A percentile compares a stretch with the other conserved stretches of the same genome.
phyloP scores from a whole-genome alignment of 23 red algal species.

The Gracilaria gracilis region DNA sequence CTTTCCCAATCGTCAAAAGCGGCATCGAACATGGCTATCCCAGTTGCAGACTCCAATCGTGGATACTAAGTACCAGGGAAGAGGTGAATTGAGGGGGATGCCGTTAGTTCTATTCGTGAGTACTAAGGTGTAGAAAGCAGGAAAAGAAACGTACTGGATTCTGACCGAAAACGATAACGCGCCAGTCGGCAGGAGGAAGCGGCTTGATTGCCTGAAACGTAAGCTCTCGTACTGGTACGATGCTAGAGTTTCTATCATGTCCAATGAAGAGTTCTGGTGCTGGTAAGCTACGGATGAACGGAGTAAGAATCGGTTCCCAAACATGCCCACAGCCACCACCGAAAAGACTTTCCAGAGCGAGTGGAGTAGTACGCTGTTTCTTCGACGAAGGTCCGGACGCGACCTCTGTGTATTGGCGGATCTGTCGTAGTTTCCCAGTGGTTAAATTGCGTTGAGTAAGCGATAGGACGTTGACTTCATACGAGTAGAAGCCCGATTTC shows the following conservation, averaged over 20 bases:
- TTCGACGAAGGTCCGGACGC: not conserved
- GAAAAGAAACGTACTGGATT: conserved; percentile 19
- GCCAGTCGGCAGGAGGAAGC: not conserved
- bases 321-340: not conserved
- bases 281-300: not conserved
- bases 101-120: too few species aligned
- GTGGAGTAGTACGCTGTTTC: not conserved
- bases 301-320: conserved; percentile 15
- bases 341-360: not conserved
- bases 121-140: too few species aligned
- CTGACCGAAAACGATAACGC: conserved; percentile 19
- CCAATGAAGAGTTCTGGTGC: not conserved
- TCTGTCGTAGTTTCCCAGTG: not conserved
- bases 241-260: not conserved
- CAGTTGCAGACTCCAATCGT: conserved; percentile 18
- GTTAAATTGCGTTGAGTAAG: conserved; percentile 25
- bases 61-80: conserved; percentile 1
- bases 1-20: conserved; percentile 7
- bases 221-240: conserved; percentile 21
- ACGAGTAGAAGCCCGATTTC: not conserved
- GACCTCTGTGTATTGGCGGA: not conserved
- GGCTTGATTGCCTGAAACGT: conserved; percentile 32
- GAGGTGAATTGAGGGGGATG: too few species aligned
- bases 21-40: conserved; percentile 18
- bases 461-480: conserved; percentile 11